A percentile compares a stretch with the other conserved stretches of the same genome.
Conservation (phyloP, 495 filamentous ascomycete genomes). For the Tirmania nivea region DNA sequence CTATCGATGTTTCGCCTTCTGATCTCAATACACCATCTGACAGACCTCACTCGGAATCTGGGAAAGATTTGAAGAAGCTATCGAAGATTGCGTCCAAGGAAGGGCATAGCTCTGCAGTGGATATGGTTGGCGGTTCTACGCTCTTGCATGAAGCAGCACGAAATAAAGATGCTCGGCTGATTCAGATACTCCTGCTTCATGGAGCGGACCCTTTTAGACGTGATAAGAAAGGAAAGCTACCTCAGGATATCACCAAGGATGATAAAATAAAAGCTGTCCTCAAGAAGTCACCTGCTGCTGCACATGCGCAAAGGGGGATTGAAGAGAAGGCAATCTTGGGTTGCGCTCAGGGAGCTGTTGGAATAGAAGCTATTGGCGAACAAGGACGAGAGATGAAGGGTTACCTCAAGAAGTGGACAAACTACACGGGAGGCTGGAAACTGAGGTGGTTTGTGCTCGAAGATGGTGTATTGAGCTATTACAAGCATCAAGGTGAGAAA, state of each 20-base stretch:
- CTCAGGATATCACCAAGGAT: conserved; percentile 94
- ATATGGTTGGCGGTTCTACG: conserved; percentile 51
- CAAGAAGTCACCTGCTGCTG: conserved; percentile 84
- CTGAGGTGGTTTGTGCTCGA: conserved; percentile 94
- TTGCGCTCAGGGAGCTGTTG: conserved; percentile 30
- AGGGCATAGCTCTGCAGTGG: neutral
- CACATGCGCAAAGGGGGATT: conserved; percentile 80
- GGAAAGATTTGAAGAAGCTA: neutral
- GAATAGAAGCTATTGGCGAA: conserved; percentile 29
- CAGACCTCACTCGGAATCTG: conserved; percentile 26
- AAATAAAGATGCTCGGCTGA: conserved; percentile 59
- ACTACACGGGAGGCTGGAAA: conserved; percentile 91
- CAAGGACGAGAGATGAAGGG: conserved; percentile 85
- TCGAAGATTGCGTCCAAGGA: neutral
- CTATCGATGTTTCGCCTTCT: conserved; percentile 38
- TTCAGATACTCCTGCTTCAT: conserved; percentile 74
- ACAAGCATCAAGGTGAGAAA: conserved; percentile 69
- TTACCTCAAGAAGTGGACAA: conserved; percentile 98
- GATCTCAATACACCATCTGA: conserved; percentile 37
- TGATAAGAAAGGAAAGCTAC: conserved; percentile 83
- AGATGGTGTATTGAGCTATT: conserved; percentile 93
- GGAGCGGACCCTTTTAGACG: conserved; percentile 94
- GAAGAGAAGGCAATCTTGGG: conserved; percentile 92
- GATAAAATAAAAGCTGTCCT: conserved; percentile 67
- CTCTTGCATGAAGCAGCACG: conserved; percentile 84